Evolutionary conservation across 192 early-diverging fungal genomes (phyloP), one percentile per base, ranked within the genome.

Genomic region (Chytriomyces confervae): DNA sequence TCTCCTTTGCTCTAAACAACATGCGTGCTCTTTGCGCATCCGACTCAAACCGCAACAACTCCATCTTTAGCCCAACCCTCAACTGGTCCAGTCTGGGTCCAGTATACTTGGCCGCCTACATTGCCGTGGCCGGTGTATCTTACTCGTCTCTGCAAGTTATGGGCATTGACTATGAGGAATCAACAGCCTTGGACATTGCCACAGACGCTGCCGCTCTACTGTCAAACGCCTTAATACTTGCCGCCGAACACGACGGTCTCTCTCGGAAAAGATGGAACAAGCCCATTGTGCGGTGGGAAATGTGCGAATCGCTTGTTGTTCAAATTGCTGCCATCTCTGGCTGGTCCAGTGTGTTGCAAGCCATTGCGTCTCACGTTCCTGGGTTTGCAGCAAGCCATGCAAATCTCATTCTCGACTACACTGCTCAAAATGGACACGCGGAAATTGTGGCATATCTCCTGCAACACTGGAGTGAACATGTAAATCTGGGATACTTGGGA

Each of bases 271-370:
- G n/a, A 51, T 71, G 57, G 9, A 9, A 71, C 13, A 36, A 36
- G 36, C 36, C 36, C 4, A 36, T 36, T 36, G 36, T 36, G 36
- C 36, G 4, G 36, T 71, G 69, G 69, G 8, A 8, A 13, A 36
- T 44, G 8, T 71, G 69, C 43, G 69, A 71, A 16, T 48, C 69
- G 5, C 50, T 71, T 3, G 16, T 18, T 57, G 47, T 71, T 61
- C 69, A 71, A 27, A 44, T 71, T 6, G 47, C 69, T 18, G 57
- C 50, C 44, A 71, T 71, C 24, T 71, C 69, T 20, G 69, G 69
- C 20, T 71, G 69, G 69, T 43, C 69, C 9, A n/a, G 8, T 16
- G 69, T 71, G 2, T 50, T 50, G 69, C 47, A 9, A 20, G 16
- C 49, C 49, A 71, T 60, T 20, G n/a, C 47, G 9, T 8, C 10